Evolutionary conservation across 495 filamentous ascomycete genomes (phyloP).

Genomic region (Friedmanniomyces endolithicus): DNA sequence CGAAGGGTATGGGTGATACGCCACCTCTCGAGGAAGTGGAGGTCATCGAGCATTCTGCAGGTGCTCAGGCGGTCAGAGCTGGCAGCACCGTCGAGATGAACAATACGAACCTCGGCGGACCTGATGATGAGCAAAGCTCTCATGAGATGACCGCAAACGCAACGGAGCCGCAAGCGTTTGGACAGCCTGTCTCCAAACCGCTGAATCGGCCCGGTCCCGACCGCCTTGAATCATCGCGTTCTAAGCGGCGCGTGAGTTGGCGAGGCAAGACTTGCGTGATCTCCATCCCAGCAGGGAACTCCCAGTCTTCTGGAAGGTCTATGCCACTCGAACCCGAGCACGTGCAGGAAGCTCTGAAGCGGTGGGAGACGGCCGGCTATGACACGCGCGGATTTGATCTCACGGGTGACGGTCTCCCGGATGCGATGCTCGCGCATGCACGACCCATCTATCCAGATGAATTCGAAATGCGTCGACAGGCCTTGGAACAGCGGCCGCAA

Average conservation of each 20-base stretch:
- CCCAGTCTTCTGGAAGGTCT: slow-evolving; percentile 27
- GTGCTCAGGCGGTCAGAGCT: no score
- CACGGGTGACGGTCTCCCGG: not conserved
- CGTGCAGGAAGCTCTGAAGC: slow-evolving; percentile 50
- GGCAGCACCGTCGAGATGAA: not conserved
- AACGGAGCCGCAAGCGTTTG: not conserved
- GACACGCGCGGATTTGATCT: slow-evolving; percentile 54
- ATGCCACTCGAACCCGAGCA: slow-evolving; percentile 49
- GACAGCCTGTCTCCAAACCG: not conserved
- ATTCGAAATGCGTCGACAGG: slow-evolving; percentile 44
- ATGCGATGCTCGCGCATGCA: slow-evolving; percentile 38
- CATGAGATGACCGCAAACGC: not conserved
- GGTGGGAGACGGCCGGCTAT: slow-evolving; percentile 67
- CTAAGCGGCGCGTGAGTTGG: slow-evolving; percentile 26
- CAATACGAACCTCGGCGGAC: not conserved
- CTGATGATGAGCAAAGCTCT: not conserved
- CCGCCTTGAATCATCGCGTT: slow-evolving; percentile 6
- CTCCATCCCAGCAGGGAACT: slow-evolving; percentile 21
- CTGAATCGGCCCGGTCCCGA: not conserved
- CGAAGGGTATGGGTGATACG: not conserved
- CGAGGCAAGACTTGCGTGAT: slow-evolving; percentile 28
- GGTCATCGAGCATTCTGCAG: no score
- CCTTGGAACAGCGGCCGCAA: slow-evolving; percentile 38
- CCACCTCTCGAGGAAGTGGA: not conserved
- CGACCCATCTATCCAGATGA: slow-evolving; percentile 60